Base-by-base conservation (phyloP, 768 basidiomycete species). In the Macrolepiota albuminosa region DNA sequence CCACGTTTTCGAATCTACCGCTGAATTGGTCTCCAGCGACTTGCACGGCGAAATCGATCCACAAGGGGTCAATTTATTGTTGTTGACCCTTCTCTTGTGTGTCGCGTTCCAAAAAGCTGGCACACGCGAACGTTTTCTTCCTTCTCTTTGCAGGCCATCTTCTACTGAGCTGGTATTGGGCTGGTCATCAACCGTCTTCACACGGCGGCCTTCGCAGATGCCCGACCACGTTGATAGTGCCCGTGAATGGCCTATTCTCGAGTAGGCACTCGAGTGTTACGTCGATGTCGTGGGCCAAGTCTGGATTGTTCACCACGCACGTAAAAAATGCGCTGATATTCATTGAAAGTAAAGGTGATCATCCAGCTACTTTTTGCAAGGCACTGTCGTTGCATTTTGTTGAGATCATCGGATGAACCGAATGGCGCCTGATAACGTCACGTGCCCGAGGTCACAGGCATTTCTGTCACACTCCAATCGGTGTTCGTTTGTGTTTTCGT, bases 251-350 rank as follows among this genome's bases (percentile, higher is more conserved):
- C 85, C 86, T 3, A 74, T 86, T 21, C 66, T 86, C 59, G 78
- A 87, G 52, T 82, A 87, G 52, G 82, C 81, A 42, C 73, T 87
- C 4, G 86, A 87, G 66, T 86, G 84, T 63, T 86, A 87, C 60
- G 84, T 87, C 29, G 76, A 75, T 18, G 68, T 76, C 0, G 71
- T 72, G 31, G 76, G 76, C 0, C 86, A 87, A 66, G 68, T 70
- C 21, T 78, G 84, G 63, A 69, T 87, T n/a, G 82, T 87, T 10
- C 66, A 69, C 31, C 74, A 82, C 47, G 79, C 87, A 76, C 70
- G 73, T 57, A 76, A 74, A 5, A 5, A 73, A 2, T 84, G 84
- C 80, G 83, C 83, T 0, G 71, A 76, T 16, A 82, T 78, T 87
- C 4, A 81, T 86, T 2, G 68, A 76, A 82, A 16, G 64, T 76